Evolutionary conservation across 176 grass and related monocot species (phyloP).

Genomic region (Cenchrus purpureus): DNA sequence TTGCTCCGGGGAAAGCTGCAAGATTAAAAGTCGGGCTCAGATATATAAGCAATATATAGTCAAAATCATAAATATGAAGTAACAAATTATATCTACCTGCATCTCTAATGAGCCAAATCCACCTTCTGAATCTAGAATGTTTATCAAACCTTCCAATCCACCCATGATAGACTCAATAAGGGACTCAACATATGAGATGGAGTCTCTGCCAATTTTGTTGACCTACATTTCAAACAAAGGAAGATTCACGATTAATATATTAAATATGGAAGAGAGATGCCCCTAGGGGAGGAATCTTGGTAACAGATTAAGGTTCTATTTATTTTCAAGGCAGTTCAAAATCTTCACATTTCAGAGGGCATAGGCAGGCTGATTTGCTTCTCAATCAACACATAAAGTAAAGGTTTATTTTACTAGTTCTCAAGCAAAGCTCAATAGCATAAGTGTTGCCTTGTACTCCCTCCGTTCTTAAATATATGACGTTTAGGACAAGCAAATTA

Average conservation of each 20-base stretch:
- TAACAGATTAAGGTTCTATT: conserved; percentile 15
- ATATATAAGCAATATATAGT: not conserved
- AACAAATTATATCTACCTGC: conserved; percentile 71
- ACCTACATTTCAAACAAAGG: conserved; percentile 53
- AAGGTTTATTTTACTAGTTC: conserved; percentile 9
- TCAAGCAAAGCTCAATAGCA: conserved; percentile 23
- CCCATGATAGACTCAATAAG: conserved; percentile 99
- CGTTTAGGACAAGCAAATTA: too few species aligned
- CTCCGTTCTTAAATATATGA: too few species aligned
- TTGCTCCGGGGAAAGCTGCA: conserved; percentile 97
- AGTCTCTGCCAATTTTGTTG: conserved; percentile 93
- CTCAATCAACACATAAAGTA: not conserved
- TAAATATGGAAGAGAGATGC: conserved; percentile 5
- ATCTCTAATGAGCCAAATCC: conserved; percentile 98
- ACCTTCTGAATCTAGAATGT: conserved; percentile 98
- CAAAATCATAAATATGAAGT: conserved; percentile 32
- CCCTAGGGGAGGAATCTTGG: not conserved
- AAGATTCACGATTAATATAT: conserved; percentile 30
- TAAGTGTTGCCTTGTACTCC: not conserved
- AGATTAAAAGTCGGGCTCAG: conserved; percentile 34
- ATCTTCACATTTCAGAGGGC: not conserved
- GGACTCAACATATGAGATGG: conserved; percentile 93
- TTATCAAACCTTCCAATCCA: conserved; percentile 97
- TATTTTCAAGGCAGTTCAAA: conserved; percentile 20
- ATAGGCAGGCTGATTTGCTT: not conserved